A percentile compares a stretch with the other conserved stretches of the same genome.
phyloP scores from a whole-genome alignment of 176 grass and related monocot species.

The Microstegium vimineum region DNA sequence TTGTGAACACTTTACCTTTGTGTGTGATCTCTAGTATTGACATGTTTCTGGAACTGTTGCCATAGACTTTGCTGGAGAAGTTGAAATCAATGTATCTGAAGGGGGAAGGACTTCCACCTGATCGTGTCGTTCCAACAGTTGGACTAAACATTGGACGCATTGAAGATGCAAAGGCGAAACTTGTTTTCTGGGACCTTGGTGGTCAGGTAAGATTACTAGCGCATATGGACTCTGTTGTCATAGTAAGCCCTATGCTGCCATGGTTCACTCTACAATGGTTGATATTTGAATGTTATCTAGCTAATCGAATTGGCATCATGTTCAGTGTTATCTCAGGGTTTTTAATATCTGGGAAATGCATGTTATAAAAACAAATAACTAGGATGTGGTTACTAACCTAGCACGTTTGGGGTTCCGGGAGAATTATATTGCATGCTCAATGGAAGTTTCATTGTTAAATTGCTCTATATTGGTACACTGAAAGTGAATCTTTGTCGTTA shows the following conservation, averaged over 20 bases:
- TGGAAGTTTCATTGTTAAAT: not conserved
- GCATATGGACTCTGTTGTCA: not conserved
- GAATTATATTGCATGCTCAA: not conserved
- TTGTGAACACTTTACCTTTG: not conserved
- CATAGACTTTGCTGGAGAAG: conserved; percentile 87
- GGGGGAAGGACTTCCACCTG: conserved; percentile 66
- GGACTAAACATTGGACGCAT: conserved; percentile 90
- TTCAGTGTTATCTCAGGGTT: not conserved
- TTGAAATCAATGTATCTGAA: conserved; percentile 75
- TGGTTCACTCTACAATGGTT: not conserved
- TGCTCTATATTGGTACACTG: not conserved
- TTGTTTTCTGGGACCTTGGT: conserved; percentile 96
- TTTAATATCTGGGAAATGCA: not conserved
- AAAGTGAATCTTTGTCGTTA: not conserved
- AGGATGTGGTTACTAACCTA: not conserved
- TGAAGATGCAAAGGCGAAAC: conserved; percentile 76
- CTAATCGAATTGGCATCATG: not conserved
- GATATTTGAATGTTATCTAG: not conserved
- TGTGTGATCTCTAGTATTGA: not conserved
- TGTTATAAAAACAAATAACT: not conserved
- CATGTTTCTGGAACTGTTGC: conserved; percentile 1
- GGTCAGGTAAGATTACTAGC: conserved; percentile 68
- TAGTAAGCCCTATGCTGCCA: not conserved
- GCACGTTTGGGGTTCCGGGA: not conserved
- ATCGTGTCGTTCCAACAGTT: conserved; percentile 84